These are phyloP conservation scores for Flaveria bidentis DNA, from an alignment of 129 eudicot genomes.

Conservation along the genomic window DNA sequence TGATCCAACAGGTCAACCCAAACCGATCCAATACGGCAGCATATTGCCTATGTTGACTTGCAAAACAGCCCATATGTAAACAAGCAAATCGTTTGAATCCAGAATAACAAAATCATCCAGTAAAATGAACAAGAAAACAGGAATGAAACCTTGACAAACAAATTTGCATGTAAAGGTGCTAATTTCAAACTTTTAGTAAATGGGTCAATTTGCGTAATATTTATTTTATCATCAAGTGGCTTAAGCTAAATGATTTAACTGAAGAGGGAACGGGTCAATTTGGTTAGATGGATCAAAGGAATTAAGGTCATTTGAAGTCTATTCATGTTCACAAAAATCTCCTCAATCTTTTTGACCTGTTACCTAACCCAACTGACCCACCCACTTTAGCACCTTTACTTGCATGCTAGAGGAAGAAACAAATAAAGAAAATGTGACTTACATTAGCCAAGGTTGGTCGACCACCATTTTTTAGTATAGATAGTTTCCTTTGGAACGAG, in stretches of 20 bases:
- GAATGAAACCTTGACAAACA: background rate
- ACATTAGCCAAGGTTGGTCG: slow-evolving; percentile 58
- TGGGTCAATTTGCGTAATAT: background rate
- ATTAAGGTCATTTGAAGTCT: slow-evolving; percentile 12
- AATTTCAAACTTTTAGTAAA: background rate
- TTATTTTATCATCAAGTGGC: background rate
- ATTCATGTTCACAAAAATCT: background rate
- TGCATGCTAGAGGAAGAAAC: slow-evolving; percentile 13
- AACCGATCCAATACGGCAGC: background rate
- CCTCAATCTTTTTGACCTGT: background rate
- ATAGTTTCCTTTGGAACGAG: slow-evolving; percentile 84
- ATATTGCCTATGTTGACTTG: slow-evolving; percentile 2
- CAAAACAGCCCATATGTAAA: background rate
- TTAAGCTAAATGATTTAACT: background rate
- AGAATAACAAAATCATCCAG: slow-evolving; percentile 6
- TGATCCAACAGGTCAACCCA: slow-evolving; percentile 9
- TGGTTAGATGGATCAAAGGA: background rate
- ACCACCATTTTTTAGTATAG: slow-evolving; percentile 69
- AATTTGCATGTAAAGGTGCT: slow-evolving; percentile 4
- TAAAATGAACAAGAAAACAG: background rate
- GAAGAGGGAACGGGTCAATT: background rate
- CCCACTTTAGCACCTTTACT: slow-evolving; percentile 1
- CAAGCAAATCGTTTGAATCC: background rate
- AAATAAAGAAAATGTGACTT: slow-evolving; percentile 36
- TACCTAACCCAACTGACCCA: background rate